Percentiles rank a stretch among this genome's conserved stretches.
phyloP scores from a whole-genome alignment of 1,284 basidiomycete species.

The Caloboletus inedulis region DNA sequence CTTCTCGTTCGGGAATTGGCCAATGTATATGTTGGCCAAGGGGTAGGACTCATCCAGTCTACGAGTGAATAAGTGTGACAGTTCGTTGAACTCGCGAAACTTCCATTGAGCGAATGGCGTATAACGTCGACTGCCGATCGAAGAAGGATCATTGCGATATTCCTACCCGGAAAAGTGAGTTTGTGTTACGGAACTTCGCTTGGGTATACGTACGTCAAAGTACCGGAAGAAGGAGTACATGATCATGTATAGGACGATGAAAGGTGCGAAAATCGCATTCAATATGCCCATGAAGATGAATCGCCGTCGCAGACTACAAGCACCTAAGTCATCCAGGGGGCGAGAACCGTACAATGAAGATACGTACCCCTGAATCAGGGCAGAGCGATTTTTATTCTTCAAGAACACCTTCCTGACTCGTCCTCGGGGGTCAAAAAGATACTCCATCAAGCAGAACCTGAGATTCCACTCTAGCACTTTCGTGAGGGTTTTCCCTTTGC shows the following conservation, averaged over 20 bases:
- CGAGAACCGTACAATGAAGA: background rate
- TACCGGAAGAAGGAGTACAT: constrained; percentile 99
- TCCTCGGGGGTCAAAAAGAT: constrained; percentile 86
- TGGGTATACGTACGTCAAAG: constrained; percentile 72
- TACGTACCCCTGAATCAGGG: constrained; percentile 80
- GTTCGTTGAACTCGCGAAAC: constrained; percentile 98
- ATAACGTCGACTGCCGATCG: constrained; percentile 88
- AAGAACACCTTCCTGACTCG: constrained; percentile 89
- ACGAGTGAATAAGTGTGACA: constrained; percentile 88
- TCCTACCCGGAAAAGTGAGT: constrained; percentile 55
- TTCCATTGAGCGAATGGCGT: constrained; percentile 97
- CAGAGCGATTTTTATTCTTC: constrained; percentile 74
- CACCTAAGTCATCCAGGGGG: background rate
- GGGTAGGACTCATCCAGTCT: constrained; percentile 88
- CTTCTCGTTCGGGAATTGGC: constrained; percentile 96
- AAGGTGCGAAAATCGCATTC: constrained; percentile 93
- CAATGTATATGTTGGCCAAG: constrained; percentile 90
- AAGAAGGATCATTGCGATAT: constrained; percentile 97
- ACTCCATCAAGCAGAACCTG: constrained; percentile 91
- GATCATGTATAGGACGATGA: constrained; percentile 94
- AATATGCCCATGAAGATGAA: constrained; percentile 96
- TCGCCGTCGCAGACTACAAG: constrained; percentile 68
- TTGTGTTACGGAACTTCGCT: background rate
- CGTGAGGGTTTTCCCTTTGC: constrained; percentile 77
- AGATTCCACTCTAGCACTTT: constrained; percentile 95